A percentile compares a stretch with the other conserved stretches of the same genome.
Conservation (phyloP, 164 flowering plant species). For the Umbellularia californica region DNA sequence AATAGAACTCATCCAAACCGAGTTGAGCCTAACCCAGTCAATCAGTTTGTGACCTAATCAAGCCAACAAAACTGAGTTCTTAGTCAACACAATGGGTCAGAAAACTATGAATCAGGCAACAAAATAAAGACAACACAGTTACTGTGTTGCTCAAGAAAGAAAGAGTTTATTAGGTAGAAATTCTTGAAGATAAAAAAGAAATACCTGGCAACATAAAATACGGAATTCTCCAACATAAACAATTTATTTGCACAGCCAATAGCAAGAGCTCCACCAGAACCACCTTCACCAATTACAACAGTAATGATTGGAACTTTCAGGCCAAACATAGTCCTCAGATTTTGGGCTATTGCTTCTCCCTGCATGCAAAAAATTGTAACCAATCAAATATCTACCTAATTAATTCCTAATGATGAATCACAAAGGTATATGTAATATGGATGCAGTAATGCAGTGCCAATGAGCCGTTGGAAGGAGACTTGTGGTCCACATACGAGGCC, state of each 20-base stretch:
- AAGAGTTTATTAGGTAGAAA: background rate
- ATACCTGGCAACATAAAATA: conserved; percentile 35
- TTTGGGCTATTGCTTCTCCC: conserved; percentile 32
- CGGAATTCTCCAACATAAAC: conserved; percentile 31
- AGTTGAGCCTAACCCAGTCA: too few relatives aligned
- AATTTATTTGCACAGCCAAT: conserved; percentile 35
- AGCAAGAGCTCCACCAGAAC: conserved; percentile 42
- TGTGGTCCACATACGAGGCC: too few relatives aligned
- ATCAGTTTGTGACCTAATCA: too few relatives aligned
- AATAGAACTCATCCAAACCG: too few relatives aligned
- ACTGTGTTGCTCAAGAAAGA: too few relatives aligned
- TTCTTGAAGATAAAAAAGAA: background rate
- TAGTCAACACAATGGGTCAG: too few relatives aligned
- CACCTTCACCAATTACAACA: conserved; percentile 35
- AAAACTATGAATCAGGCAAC: too few relatives aligned
- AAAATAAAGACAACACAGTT: too few relatives aligned
- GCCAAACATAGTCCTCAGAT: conserved; percentile 33
- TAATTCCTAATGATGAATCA: conserved; percentile 2
- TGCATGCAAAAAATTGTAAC: conserved; percentile 1
- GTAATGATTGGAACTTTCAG: conserved; percentile 30
- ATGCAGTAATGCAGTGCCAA: background rate
- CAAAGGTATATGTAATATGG: background rate
- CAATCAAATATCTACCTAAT: background rate
- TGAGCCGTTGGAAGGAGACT: too few relatives aligned
- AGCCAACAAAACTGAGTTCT: too few relatives aligned